Base-by-base conservation (phyloP, 768 basidiomycete genomes). In the Trametes elegans region DNA sequence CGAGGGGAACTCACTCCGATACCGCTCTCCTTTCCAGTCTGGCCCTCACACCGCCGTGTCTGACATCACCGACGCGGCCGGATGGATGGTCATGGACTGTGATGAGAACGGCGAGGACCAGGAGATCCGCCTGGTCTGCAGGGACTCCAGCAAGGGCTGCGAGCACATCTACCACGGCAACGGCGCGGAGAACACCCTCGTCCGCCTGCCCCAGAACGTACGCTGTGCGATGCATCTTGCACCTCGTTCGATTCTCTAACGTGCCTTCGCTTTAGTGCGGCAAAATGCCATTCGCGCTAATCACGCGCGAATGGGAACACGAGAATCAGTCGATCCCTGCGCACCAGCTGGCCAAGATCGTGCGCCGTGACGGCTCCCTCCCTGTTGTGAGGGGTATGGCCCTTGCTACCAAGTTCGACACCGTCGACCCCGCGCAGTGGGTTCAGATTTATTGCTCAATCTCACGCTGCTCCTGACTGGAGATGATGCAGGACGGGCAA, bases 21-120 rank as follows among this genome's bases (percentile, higher is more conserved):
- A 2, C 27, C 31, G 18, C 45, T n/a, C 9, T 31, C 4, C 2
- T 36, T 24, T 3, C 18, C 38, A 65, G 66, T 9, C 44, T 7
- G 64, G 64, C 11, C 46, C 60, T n/a, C 48, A 57, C 10, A 53
- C 34, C 29, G 61, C 67, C 2, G 68, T 75, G 34, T 67, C 72
- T 1, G 75, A 76, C 51, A 70, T 76, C 41, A 76, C 75, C 3
- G 11, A 60, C 7, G 77, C 78, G 5, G 80, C 76, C 18, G 81
- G 80, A 23, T 83, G 80, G 80, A 69, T 72, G 26, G 79, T 82
- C 36, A 59, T 81, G 19, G 73, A 69, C 32, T 83, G 81, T 61
- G 67, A 72, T 28, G 64, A 75, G 3, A 70, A 74, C 52, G 57
- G 66, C 0, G 54, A 73, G 10, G 61, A 70, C 24, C 79, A 81